Percentiles rank a stretch among this genome's conserved stretches.
Conservation (phyloP, 306 rosid genomes). For the Cucurbita argyrosperma region DNA sequence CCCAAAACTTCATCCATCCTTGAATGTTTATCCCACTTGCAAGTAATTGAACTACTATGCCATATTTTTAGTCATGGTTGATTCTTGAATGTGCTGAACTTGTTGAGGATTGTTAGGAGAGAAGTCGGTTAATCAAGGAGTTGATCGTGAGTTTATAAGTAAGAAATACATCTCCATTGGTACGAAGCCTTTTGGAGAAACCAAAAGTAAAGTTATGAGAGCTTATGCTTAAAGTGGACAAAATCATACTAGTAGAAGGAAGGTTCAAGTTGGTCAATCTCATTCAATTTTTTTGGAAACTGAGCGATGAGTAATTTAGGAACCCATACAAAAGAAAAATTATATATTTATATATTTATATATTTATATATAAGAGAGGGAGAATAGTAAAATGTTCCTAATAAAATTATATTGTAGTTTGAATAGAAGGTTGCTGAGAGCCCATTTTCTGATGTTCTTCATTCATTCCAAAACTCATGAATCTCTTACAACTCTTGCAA, state of each 20-base stretch:
- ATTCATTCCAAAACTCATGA: background rate
- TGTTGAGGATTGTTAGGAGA: no score
- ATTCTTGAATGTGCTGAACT: background rate
- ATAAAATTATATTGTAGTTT: background rate
- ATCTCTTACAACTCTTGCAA: slow-evolving; percentile 34
- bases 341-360: background rate
- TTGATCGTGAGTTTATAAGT: no score
- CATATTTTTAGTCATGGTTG: background rate
- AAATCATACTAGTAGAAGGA: no score
- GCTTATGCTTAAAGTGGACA: no score
- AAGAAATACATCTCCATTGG: no score
- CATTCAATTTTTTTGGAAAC: no score
- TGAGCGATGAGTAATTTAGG: background rate
- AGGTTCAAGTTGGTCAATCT: no score
- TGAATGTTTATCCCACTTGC: background rate
- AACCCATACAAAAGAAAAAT: background rate
- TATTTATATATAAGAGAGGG: background rate
- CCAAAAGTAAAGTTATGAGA: no score
- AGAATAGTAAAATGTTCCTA: background rate
- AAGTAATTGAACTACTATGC: background rate
- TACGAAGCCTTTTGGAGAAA: no score
- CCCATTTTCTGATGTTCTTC: background rate
- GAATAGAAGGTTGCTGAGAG: background rate
- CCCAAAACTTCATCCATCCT: background rate
- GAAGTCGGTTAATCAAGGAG: no score